Conservation (phyloP, 2,329 filamentous ascomycete species). For the Cercospora sp. region DNA sequence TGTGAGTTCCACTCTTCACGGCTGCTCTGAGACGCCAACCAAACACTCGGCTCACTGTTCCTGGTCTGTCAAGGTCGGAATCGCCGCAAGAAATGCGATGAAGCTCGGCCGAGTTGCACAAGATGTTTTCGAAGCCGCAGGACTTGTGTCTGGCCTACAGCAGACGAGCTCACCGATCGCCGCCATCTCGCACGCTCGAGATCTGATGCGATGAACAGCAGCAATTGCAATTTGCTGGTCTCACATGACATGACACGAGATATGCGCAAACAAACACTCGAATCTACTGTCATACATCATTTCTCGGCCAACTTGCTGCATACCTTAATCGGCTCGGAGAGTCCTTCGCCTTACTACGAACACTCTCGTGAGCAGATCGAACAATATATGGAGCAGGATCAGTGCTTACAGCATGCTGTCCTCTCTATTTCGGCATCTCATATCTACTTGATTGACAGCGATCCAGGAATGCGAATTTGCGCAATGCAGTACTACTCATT, state of each 20-base stretch:
- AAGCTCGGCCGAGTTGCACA: not conserved
- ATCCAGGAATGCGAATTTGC: not conserved
- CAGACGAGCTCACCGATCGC: not conserved
- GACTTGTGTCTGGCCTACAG: not conserved
- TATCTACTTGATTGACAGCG: not conserved
- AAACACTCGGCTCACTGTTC: not conserved
- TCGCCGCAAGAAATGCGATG: slow-evolving; percentile 5
- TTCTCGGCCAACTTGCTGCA: not conserved
- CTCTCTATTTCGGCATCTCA: not conserved
- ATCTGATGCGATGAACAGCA: not conserved
- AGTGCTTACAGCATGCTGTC: not conserved
- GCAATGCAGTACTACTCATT: not conserved
- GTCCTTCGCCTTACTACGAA: not conserved
- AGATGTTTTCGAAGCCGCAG: not conserved
- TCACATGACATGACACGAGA: not conserved
- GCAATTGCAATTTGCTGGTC: not conserved
- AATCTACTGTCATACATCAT: not conserved
- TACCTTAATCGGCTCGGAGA: not conserved
- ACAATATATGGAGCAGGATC: not conserved
- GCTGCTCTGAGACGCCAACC: not conserved
- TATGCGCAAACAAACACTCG: not conserved
- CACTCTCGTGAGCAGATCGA: not conserved
- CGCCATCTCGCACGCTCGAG: not conserved
- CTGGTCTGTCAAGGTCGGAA: not conserved
- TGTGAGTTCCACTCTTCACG: not conserved